Evolutionary conservation across 192 early-diverging fungal genomes (phyloP).

Genomic region (Gonapodya sp.): DNA sequence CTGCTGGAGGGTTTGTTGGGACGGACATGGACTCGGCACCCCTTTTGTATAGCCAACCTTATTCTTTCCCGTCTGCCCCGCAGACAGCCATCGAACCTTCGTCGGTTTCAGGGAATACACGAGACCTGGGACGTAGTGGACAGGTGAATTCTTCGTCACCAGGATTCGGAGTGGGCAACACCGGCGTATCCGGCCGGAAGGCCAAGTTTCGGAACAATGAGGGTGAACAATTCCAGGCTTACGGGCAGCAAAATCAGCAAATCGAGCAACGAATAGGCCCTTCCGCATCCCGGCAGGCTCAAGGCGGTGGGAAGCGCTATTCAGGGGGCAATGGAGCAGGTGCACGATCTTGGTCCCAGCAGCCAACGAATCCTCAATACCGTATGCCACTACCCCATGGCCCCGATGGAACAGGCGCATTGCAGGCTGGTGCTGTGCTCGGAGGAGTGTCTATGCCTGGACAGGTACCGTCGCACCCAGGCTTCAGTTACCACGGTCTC

Average conservation of each 20-base stretch:
- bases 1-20: neutral
- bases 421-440: too few relatives aligned
- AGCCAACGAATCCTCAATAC: too few relatives aligned
- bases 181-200: neutral
- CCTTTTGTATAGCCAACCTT: neutral
- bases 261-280: neutral
- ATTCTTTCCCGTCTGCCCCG: neutral
- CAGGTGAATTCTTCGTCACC: neutral
- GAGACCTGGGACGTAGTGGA: neutral
- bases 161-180: neutral
- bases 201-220: neutral
- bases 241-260: neutral
- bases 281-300: neutral
- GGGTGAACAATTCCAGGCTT: neutral
- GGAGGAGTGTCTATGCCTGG: too few relatives aligned
- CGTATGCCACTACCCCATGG: too few relatives aligned
- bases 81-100: neutral
- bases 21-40: neutral
- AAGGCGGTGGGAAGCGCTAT: neutral
- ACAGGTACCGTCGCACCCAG: neutral
- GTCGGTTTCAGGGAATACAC: neutral
- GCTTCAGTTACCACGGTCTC: neutral
- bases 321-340: neutral
- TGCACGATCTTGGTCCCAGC: too few relatives aligned
- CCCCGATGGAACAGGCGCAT: too few relatives aligned